A percentile compares a stretch with the other conserved stretches of the same genome.
phyloP scores from a whole-genome alignment of 2,329 filamentous ascomycete species.

The Verticillium longisporum region DNA sequence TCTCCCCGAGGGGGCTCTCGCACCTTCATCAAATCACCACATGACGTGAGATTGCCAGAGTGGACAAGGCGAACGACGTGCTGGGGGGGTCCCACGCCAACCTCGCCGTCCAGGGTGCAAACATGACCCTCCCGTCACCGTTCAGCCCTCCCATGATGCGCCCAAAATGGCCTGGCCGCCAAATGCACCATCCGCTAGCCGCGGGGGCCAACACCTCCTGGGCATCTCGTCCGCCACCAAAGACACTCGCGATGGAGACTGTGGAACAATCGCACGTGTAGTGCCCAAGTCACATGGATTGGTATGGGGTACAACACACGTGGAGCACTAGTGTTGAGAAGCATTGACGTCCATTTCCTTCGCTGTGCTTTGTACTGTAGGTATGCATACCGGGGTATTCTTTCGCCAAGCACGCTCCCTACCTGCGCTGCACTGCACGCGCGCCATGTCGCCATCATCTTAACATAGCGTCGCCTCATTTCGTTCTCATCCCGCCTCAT shows the following conservation, averaged over 20 bases:
- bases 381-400: not conserved
- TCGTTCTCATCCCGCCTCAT: constrained; percentile 2
- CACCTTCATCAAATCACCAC: not conserved
- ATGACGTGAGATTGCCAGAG: not conserved
- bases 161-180: not conserved
- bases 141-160: not conserved
- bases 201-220: not conserved
- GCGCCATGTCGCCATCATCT: not conserved
- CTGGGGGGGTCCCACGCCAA: not conserved
- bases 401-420: not conserved
- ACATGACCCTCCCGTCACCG: not conserved
- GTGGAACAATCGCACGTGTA: not conserved
- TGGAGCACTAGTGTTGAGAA: not conserved
- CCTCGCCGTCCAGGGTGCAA: not conserved
- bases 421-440: no score
- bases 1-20: not conserved
- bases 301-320: not conserved
- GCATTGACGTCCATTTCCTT: not conserved
- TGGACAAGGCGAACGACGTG: not conserved
- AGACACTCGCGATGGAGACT: not conserved
- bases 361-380: no score
- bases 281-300: not conserved
- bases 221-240: not conserved
- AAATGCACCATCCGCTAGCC: not conserved
- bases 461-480: not conserved